A percentile compares a stretch with the other conserved stretches of the same genome.
phyloP scores from a whole-genome alignment of 2,329 filamentous ascomycete genomes.

The Neocucurbitaria cava region DNA sequence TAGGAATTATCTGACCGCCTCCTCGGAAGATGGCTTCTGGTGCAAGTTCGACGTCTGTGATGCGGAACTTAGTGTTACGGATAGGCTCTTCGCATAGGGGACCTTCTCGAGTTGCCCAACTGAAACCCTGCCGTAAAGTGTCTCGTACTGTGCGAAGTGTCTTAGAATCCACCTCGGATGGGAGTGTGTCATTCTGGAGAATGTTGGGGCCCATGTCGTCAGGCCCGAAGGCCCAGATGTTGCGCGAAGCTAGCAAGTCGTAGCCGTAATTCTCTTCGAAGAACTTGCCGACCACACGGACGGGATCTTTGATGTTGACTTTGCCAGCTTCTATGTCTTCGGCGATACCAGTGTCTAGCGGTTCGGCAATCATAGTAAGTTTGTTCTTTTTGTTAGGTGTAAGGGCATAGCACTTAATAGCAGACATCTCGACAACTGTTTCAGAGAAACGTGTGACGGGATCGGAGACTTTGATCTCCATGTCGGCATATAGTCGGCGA shows the following conservation, averaged over 20 bases:
- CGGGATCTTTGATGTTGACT: slow-evolving; percentile 91
- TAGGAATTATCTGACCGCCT: slow-evolving; percentile 96
- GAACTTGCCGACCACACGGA: slow-evolving; percentile 92
- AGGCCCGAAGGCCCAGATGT: slow-evolving; percentile 98
- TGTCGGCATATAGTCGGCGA: slow-evolving; percentile 91
- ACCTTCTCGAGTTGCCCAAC: slow-evolving; percentile 94
- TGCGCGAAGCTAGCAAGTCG: slow-evolving; percentile 91
- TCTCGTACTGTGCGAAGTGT: slow-evolving; percentile 86
- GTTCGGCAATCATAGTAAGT: slow-evolving; percentile 97
- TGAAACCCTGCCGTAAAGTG: slow-evolving; percentile 93
- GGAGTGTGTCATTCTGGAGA: slow-evolving; percentile 93
- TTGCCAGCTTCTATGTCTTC: slow-evolving; percentile 91
- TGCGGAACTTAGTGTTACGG: slow-evolving; percentile 95
- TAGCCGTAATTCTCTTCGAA: slow-evolving; percentile 98
- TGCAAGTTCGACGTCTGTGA: slow-evolving; percentile 88
- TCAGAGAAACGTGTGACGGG: slow-evolving; percentile 97
- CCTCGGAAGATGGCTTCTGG: slow-evolving; percentile 92
- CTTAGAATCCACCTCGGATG: slow-evolving; percentile 93
- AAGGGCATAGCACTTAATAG: slow-evolving; percentile 96
- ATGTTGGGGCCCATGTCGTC: slow-evolving; percentile 96
- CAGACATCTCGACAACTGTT: slow-evolving; percentile 95
- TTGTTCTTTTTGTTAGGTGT: slow-evolving; percentile 99
- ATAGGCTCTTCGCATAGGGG: slow-evolving; percentile 98
- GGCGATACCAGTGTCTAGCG: slow-evolving; percentile 91
- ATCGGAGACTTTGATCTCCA: slow-evolving; percentile 99